phyloP scores from a whole-genome alignment of 208 protist genomes.

The Trichomonas tenax region DNA sequence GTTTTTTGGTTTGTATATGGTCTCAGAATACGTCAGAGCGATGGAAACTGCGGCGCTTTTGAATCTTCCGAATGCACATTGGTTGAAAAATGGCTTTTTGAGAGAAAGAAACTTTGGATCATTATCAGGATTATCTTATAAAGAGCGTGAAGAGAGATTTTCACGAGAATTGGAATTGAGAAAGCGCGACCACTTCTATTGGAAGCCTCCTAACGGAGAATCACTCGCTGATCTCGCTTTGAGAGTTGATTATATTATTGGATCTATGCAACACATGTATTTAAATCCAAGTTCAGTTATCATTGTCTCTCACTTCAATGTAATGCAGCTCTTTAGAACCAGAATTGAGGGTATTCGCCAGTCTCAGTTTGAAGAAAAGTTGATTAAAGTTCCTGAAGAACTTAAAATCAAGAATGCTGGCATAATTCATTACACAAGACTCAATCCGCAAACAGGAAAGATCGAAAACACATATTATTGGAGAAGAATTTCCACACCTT shows the following conservation, averaged over 20 bases:
- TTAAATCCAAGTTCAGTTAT: neutral
- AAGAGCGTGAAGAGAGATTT: neutral
- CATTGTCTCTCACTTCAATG: neutral
- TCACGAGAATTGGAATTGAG: neutral
- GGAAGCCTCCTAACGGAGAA: slow-evolving; percentile 1
- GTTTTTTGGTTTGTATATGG: neutral
- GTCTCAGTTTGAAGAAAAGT: neutral
- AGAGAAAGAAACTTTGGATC: neutral
- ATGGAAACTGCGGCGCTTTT: slow-evolving; percentile 3
- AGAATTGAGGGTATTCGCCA: neutral
- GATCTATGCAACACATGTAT: neutral
- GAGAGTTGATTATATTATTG: slow-evolving; percentile 15
- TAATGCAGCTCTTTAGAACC: neutral
- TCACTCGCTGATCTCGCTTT: neutral
- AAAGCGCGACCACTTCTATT: neutral
- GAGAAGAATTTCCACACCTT: neutral
- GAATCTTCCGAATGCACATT: neutral
- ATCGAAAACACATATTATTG: neutral
- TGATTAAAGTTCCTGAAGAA: neutral
- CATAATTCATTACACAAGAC: neutral
- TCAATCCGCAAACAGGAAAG: neutral
- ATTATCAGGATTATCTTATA: neutral
- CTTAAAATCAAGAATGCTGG: neutral
- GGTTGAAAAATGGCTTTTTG: neutral
- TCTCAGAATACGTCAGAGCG: neutral